Base-by-base conservation (phyloP, 768 basidiomycete species). In the Hygrophorus russula region DNA sequence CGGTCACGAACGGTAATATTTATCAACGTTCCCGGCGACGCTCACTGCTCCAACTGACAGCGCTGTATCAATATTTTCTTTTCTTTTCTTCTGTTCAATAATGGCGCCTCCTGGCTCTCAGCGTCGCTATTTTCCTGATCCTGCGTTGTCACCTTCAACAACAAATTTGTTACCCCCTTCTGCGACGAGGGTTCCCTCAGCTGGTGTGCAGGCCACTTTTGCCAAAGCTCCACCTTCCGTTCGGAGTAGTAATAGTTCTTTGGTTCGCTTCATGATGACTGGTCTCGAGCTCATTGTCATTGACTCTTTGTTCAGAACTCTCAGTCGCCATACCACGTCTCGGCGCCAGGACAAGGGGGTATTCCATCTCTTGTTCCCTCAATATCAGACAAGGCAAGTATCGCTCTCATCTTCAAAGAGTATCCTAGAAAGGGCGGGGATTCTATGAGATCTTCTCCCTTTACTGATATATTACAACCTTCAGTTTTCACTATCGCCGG, bases 401-500 rank as follows among this genome's bases (percentile, higher is more conserved):
- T 36, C 6, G 39, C 39, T 19, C 38, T 29, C 38, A 18, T 31
- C 13, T 7, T 48, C 24, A 24, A 24, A 7, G 24, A 3, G 12
- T n/a, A n/a, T n/a, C n/a, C n/a, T n/a, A n/a, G n/a, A n/a, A n/a
- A n/a, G n/a, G n/a, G n/a, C n/a, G n/a, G n/a, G n/a, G n/a, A n/a
- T n/a, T n/a, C n/a, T n/a, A n/a, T n/a, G n/a, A n/a, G 41, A 39
- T 32, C 28, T 37, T 7, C 15, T 32, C 40, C 35, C 17, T 15
- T 29, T 38, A 37, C 39, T 10, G 14, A 40, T 34, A 20, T 19
- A n/a, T n/a, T n/a, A 11, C 6, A 27, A 11, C 17, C 11, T 27
- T n/a, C 36, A 87, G 82, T 86, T 75, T 54, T 82, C 82, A 12
- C 72, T 86, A 15, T 76, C 82, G 5, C 74, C 82, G 1, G 82